phyloP scores from a whole-genome alignment of 1,284 basidiomycete genomes.

The Phylloporus sp. region DNA sequence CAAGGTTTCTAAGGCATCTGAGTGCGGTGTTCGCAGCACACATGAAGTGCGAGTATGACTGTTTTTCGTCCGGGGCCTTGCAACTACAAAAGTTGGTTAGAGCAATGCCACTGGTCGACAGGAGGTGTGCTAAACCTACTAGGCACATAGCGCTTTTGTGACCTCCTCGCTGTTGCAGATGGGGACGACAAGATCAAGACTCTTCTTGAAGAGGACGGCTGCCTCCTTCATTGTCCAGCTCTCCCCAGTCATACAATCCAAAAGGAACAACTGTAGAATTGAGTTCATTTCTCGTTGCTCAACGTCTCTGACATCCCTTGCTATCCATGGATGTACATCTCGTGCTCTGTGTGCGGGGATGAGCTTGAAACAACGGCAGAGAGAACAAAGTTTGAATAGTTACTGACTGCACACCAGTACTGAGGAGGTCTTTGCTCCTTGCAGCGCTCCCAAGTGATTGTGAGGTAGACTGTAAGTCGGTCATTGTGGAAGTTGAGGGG shows the following conservation, averaged over 20 bases:
- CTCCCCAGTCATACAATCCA: not conserved
- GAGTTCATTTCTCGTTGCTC: not conserved
- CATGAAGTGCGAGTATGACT: not conserved
- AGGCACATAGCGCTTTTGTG: not conserved
- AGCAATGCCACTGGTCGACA: not conserved
- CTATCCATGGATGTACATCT: not conserved
- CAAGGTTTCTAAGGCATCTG: not conserved
- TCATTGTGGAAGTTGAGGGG: no score
- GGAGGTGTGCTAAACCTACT: not conserved
- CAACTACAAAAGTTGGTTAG: not conserved
- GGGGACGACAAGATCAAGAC: not conserved
- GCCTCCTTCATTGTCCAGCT: not conserved
- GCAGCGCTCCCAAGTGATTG: not conserved
- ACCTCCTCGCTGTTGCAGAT: not conserved
- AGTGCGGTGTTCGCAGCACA: not conserved
- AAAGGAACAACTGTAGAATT: not conserved
- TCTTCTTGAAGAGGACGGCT: not conserved
- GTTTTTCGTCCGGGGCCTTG: not conserved
- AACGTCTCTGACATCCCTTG: not conserved
- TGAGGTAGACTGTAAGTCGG: constrained; percentile 60
- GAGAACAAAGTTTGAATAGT: not conserved
- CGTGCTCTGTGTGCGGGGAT: not conserved
- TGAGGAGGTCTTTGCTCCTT: not conserved
- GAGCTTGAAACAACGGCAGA: not conserved
- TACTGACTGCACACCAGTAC: not conserved